These are phyloP conservation scores for Parathielavia hyrcaniae DNA, from an alignment of 495 filamentous ascomycete genomes.

Conservation along the genomic window DNA sequence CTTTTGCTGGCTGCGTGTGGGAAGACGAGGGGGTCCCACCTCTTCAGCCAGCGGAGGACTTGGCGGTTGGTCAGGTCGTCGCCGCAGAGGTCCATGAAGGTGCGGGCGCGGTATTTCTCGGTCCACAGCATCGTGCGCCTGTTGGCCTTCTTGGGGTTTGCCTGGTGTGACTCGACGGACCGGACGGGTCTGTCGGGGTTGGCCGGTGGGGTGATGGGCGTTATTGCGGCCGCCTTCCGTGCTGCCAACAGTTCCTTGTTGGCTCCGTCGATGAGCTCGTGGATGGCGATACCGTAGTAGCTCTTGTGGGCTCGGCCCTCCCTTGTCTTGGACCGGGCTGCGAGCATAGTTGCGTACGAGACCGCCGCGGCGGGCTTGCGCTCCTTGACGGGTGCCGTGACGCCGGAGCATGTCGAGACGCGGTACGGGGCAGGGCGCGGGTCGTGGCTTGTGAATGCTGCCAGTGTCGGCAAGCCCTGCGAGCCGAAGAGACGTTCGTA, in stretches of 20 bases:
- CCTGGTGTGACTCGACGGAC: constrained; percentile 35
- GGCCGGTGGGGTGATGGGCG: constrained; percentile 26
- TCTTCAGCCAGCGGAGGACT: constrained; percentile 88
- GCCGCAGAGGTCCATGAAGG: constrained; percentile 87
- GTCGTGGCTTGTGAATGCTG: constrained; percentile 7
- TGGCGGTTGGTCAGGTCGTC: constrained; percentile 91
- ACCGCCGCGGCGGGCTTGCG: constrained; percentile 44
- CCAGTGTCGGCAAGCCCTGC: constrained; percentile 1
- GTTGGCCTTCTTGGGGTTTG: constrained; percentile 36
- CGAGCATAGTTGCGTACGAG: constrained; percentile 63
- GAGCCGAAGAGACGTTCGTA: constrained; percentile 28
- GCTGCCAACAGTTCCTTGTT: constrained; percentile 40
- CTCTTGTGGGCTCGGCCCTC: constrained; percentile 68
- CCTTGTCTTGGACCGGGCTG: constrained; percentile 59
- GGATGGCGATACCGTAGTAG: constrained; percentile 90
- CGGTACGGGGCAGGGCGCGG: constrained; percentile 33
- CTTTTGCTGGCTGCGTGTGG: constrained; percentile 59
- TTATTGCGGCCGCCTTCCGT: constrained; percentile 19
- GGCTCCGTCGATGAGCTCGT: constrained; percentile 67
- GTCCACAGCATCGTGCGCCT: constrained; percentile 63
- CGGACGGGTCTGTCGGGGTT: constrained; percentile 29
- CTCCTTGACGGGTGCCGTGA: constrained; percentile 48
- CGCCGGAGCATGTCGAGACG: constrained; percentile 63
- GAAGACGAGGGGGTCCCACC: constrained; percentile 90
- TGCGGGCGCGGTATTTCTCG: constrained; percentile 84